A percentile compares a stretch with the other conserved stretches of the same genome.
Evolutionary conservation across 1,284 basidiomycete genomes (phyloP).

Genomic region (Trichosporon asahii): DNA sequence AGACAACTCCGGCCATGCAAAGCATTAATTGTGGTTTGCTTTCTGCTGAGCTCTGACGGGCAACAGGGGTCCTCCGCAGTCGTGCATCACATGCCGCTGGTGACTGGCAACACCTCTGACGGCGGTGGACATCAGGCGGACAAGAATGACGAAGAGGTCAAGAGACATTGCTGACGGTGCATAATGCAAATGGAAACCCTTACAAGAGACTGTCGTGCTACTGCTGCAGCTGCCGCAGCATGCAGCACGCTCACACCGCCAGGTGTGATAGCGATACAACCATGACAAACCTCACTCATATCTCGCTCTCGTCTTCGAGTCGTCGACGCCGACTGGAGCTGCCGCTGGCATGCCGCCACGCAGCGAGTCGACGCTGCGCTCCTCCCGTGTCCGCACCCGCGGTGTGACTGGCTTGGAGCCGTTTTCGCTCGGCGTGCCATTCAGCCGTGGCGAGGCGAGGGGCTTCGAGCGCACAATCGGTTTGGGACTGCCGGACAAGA

Average conservation of each 20-base stretch:
- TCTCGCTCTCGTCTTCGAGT: neutral
- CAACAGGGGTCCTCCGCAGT: neutral
- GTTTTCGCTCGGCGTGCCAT: neutral
- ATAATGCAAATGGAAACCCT: slow-evolving; percentile 2
- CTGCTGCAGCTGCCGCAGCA: too few species aligned
- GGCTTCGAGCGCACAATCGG: slow-evolving; percentile 9
- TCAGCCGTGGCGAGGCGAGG: neutral
- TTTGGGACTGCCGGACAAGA: neutral
- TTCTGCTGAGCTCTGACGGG: too few species aligned
- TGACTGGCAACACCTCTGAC: neutral
- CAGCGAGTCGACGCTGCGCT: slow-evolving; percentile 35
- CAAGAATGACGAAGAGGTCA: neutral
- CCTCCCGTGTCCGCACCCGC: slow-evolving; percentile 36
- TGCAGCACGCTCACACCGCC: neutral
- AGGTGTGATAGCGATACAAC: slow-evolving; percentile 4
- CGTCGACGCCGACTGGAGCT: slow-evolving; percentile 1
- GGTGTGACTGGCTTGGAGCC: slow-evolving; percentile 36
- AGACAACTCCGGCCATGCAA: neutral
- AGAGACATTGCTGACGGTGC: slow-evolving; percentile 1
- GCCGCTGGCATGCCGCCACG: neutral
- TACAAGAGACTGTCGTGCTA: neutral
- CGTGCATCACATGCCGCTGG: neutral
- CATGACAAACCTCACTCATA: slow-evolving; percentile 5
- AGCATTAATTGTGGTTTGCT: neutral
- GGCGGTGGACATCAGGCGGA: neutral